Evolutionary conservation across 257 asterid species (phyloP).

Genomic region (Solanum chiquidenum): DNA sequence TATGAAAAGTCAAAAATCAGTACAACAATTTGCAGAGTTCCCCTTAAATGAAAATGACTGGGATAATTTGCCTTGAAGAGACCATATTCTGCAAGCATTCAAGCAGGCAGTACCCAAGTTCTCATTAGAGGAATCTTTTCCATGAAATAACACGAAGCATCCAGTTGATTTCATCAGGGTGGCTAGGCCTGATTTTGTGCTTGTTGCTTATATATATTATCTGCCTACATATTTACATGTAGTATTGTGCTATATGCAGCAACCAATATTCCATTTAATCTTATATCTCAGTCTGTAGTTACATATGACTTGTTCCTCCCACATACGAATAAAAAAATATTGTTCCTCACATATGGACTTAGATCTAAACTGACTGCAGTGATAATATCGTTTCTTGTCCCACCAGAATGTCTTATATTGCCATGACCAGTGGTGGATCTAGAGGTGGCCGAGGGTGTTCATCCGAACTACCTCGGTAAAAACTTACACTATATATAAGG

Average conservation of each 20-base stretch:
- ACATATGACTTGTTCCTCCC: background rate
- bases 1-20: background rate
- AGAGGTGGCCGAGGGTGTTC: background rate
- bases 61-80: background rate
- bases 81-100: background rate
- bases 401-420: background rate
- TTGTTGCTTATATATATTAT: background rate
- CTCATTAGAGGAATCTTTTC: background rate
- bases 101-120: background rate
- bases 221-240: background rate
- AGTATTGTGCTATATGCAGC: background rate
- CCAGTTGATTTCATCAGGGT: background rate
- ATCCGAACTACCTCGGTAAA: background rate
- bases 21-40: background rate
- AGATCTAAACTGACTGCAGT: background rate
- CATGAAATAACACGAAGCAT: background rate
- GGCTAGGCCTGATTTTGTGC: background rate
- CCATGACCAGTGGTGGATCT: background rate
- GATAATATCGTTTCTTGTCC: background rate
- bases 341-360: background rate
- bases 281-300: background rate
- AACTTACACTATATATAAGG: background rate
- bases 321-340: background rate
- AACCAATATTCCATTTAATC: background rate
- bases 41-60: background rate